Evolutionary conservation across 2,329 filamentous ascomycete genomes (phyloP).

Genomic region (Fusarium sp.): DNA sequence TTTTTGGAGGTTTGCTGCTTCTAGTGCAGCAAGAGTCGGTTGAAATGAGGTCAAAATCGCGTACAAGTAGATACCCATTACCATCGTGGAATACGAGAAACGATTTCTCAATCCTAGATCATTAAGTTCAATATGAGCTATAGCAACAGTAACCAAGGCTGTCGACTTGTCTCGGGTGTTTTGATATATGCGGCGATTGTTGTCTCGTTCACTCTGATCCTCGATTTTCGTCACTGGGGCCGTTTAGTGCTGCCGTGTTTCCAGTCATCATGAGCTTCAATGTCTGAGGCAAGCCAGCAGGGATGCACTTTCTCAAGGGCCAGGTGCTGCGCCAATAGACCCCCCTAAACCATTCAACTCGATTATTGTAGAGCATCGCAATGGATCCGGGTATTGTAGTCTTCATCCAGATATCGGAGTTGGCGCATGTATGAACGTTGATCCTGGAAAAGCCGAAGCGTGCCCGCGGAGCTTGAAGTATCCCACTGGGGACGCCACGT

Average conservation of each 20-base stretch:
- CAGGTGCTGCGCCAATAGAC: too few species aligned
- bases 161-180: not conserved
- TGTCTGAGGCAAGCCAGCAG: too few species aligned
- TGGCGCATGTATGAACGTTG: too few species aligned
- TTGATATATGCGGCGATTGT: not conserved
- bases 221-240: too few species aligned
- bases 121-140: not conserved
- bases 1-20: conserved; percentile 27
- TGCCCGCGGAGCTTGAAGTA: not conserved
- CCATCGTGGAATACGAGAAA: conserved; percentile 23
- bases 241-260: too few species aligned
- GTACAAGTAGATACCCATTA: conserved; percentile 41
- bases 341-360: too few species aligned
- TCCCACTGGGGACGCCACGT: conserved; percentile 1
- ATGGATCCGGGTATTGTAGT: too few species aligned
- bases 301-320: too few species aligned
- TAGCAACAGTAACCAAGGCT: not conserved
- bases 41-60: conserved; percentile 22
- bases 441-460: not conserved
- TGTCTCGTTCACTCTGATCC: too few species aligned
- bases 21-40: conserved; percentile 19
- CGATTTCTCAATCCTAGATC: conserved; percentile 1
- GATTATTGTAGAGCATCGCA: too few species aligned
- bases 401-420: too few species aligned
- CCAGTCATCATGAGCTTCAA: too few species aligned